Evolutionary conservation across 2,329 filamentous ascomycete genomes (phyloP).

Genomic region (Calonectria naviculata): DNA sequence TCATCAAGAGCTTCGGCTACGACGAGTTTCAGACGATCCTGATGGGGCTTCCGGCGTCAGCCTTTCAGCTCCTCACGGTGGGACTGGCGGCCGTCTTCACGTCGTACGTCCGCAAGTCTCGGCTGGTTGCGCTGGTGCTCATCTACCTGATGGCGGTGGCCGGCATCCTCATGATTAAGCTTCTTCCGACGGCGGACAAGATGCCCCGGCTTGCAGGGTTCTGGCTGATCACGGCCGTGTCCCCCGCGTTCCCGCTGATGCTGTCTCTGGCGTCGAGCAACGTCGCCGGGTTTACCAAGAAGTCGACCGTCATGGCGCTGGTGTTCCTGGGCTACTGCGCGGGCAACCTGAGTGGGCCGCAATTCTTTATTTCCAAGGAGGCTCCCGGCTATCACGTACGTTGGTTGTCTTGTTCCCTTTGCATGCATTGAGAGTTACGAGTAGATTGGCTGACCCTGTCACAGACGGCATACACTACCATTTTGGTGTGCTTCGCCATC

Average conservation of each 20-base stretch:
- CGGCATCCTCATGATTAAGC: conserved; percentile 32
- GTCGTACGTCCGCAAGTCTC: conserved; percentile 23
- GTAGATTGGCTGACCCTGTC: neutral
- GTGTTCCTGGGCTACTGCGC: conserved; percentile 68
- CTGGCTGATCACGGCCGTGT: conserved; percentile 64
- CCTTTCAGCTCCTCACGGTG: conserved; percentile 31
- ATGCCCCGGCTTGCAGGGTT: conserved; percentile 33
- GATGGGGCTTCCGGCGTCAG: conserved; percentile 21
- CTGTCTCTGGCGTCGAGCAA: conserved; percentile 68
- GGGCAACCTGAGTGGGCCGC: conserved; percentile 69
- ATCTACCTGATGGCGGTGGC: conserved; percentile 26
- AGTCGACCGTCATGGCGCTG: conserved; percentile 66
- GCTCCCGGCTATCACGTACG: conserved; percentile 21
- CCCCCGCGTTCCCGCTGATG: conserved; percentile 53
- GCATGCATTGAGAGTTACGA: neutral
- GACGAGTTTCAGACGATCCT: conserved; percentile 28
- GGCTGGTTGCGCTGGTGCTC: conserved; percentile 19
- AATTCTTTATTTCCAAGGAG: conserved; percentile 39
- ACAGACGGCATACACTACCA: conserved; percentile 23
- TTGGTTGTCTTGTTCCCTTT: neutral
- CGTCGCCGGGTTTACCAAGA: conserved; percentile 71
- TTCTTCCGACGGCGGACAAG: conserved; percentile 24
- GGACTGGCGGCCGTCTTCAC: conserved; percentile 26
- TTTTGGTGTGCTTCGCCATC: conserved; percentile 23
- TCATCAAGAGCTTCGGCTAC: conserved; percentile 36